Evolutionary conservation across 1,284 basidiomycete genomes (phyloP), one percentile per base, ranked within the genome.

Genomic region (Meripilus lineatus): DNA sequence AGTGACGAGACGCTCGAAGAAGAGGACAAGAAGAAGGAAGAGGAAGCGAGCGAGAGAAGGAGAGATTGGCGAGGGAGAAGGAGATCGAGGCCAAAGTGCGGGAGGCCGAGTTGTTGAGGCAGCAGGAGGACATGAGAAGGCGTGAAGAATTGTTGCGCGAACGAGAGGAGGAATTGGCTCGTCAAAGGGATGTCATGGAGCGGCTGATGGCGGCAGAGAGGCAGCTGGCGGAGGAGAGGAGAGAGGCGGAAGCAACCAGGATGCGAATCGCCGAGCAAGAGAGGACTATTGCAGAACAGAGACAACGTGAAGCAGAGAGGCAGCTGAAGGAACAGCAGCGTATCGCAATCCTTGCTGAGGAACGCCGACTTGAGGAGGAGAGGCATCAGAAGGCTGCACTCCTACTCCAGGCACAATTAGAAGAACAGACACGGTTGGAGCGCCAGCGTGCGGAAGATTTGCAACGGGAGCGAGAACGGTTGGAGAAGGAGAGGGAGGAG

Each of bases 151-250:
- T 56, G 23, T 30, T 51, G n/a, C 32, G 44, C 35, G 38, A 36
- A 25, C n/a, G 20, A 42, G 45, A 42, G 32, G 42, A 33, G 21
- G 40, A 38, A 20, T 20, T 38, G 35, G 49, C 21, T 14, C 18
- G 48, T 32, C 40, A 47, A 38, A 49, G 54, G 42, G 55, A 54
- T n/a, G n/a, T n/a, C n/a, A n/a, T n/a, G n/a, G n/a, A n/a, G n/a
- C n/a, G n/a, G n/a, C n/a, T n/a, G 14, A 50, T 43, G 20, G 50
- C 48, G 41, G 48, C 48, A 23, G 41, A 40, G 37, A 41, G 47
- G 32, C 46, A 37, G 38, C 42, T 44, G 34, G 44, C 28, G 32
- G 47, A 49, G 24, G 41, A 22, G 5, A 44, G 38, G 25, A 33
- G 49, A 49, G 30, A 42, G 33, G 34, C 15, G 17, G 36, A 39